phyloP scores from a whole-genome alignment of 2,329 filamentous ascomycete genomes.

The Gaeumannomyces tritici region DNA sequence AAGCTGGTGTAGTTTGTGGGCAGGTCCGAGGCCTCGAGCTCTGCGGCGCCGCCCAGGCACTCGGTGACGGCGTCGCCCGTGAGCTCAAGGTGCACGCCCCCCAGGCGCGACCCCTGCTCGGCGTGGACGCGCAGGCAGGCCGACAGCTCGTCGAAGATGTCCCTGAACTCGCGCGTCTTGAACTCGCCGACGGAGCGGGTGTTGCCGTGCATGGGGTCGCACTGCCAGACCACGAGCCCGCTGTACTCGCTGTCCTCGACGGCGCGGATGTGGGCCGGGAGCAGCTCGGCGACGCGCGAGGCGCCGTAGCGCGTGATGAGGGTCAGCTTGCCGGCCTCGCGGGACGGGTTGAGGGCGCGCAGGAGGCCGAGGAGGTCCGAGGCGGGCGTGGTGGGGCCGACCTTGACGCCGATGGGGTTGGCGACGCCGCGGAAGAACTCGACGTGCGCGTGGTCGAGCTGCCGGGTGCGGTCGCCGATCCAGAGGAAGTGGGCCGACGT shows the following conservation, averaged over 20 bases:
- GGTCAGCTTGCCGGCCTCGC: slow-evolving; percentile 86
- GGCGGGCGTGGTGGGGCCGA: slow-evolving; percentile 74
- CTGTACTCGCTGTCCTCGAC: slow-evolving; percentile 69
- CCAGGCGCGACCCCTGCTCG: slow-evolving; percentile 74
- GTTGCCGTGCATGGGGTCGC: slow-evolving; percentile 96
- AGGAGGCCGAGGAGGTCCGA: slow-evolving; percentile 71
- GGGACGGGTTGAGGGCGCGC: slow-evolving; percentile 71
- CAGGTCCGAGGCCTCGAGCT: slow-evolving; percentile 78
- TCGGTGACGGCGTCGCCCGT: slow-evolving; percentile 96
- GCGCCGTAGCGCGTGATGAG: slow-evolving; percentile 94
- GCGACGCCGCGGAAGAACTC: slow-evolving; percentile 96
- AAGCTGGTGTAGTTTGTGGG: slow-evolving; percentile 89
- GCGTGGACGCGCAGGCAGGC: slow-evolving; percentile 79
- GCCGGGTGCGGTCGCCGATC: slow-evolving; percentile 94
- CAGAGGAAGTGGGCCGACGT: slow-evolving; percentile 96
- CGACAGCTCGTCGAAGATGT: slow-evolving; percentile 81
- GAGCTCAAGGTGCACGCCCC: slow-evolving; percentile 88
- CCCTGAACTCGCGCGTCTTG: slow-evolving; percentile 86
- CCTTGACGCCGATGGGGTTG: slow-evolving; percentile 94
- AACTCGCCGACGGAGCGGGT: slow-evolving; percentile 60
- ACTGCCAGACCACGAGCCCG: slow-evolving; percentile 84
- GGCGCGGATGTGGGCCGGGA: slow-evolving; percentile 79
- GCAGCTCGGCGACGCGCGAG: slow-evolving; percentile 60
- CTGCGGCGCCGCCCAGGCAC: slow-evolving; percentile 84
- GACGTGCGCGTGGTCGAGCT: slow-evolving; percentile 86